Evolutionary conservation across 2,329 filamentous ascomycete genomes (phyloP).

Genomic region (Aspergillus oerlinghausenensis): DNA sequence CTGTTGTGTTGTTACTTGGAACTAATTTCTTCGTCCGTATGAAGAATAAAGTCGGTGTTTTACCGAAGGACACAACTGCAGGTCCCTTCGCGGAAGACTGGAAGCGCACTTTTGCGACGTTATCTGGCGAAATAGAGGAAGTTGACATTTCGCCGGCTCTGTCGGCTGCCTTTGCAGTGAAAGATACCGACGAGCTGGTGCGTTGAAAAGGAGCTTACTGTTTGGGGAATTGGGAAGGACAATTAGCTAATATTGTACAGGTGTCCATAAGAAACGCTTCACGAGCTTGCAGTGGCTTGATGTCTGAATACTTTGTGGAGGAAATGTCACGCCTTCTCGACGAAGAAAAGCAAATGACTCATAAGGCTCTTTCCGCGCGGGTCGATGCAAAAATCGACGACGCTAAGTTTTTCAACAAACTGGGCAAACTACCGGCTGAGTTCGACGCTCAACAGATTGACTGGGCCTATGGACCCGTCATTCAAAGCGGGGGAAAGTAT

Average conservation of each 20-base stretch:
- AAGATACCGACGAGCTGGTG: conserved; percentile 87
- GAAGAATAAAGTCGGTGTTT: conserved; percentile 82
- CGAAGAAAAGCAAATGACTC: conserved; percentile 94
- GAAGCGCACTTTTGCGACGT: conserved; percentile 75
- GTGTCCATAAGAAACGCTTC: conserved; percentile 92
- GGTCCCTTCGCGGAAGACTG: conserved; percentile 95
- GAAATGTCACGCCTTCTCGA: conserved; percentile 97
- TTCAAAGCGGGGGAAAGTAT: conserved; percentile 94
- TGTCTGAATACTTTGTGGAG: conserved; percentile 95
- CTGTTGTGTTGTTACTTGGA: neutral
- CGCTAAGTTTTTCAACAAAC: conserved; percentile 84
- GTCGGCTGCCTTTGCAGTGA: conserved; percentile 77
- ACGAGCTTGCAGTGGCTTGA: conserved; percentile 86
- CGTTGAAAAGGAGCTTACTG: conserved; percentile 16
- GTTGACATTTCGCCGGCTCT: conserved; percentile 80
- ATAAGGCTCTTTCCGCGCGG: conserved; percentile 78
- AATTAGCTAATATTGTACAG: conserved; percentile 30
- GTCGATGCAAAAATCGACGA: conserved; percentile 91
- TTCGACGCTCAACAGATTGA: conserved; percentile 87
- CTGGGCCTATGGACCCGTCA: conserved; percentile 84
- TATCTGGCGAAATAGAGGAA: conserved; percentile 81
- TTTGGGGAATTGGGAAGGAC: neutral
- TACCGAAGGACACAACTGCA: conserved; percentile 76
- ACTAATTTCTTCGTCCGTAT: neutral
- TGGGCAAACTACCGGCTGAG: conserved; percentile 73